Evolutionary conservation across 1,284 basidiomycete genomes (phyloP).

Genomic region (Papiliotrema flavescens): DNA sequence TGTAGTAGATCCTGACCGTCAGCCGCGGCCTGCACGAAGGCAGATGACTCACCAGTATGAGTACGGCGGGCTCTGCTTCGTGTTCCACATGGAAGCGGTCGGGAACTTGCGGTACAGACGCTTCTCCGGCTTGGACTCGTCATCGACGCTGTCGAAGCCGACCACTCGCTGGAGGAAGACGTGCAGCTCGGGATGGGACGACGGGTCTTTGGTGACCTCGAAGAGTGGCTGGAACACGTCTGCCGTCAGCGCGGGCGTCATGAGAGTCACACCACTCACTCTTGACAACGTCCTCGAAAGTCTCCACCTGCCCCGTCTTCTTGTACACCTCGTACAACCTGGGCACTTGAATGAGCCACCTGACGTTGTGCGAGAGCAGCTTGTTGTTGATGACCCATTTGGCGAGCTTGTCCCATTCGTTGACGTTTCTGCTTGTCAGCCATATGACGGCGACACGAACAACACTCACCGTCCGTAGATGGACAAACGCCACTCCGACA

Average conservation of each 20-base stretch:
- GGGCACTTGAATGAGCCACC: constrained; percentile 97
- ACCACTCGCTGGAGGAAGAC: constrained; percentile 93
- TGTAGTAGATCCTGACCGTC: constrained; percentile 82
- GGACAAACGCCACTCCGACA: constrained; percentile 94
- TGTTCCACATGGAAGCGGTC: constrained; percentile 86
- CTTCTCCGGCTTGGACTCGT: constrained; percentile 92
- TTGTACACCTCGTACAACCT: constrained; percentile 97
- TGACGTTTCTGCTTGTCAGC: constrained; percentile 39
- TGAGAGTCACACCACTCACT: constrained; percentile 58
- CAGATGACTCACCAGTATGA: constrained; percentile 72
- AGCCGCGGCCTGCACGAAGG: not conserved
- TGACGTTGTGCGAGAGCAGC: constrained; percentile 91
- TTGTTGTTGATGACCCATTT: constrained; percentile 95
- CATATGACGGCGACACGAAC: constrained; percentile 42
- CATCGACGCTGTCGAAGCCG: constrained; percentile 96
- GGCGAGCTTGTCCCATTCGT: constrained; percentile 98
- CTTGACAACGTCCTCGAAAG: constrained; percentile 84
- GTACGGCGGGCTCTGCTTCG: constrained; percentile 84
- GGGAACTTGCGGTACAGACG: constrained; percentile 95
- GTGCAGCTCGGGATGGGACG: constrained; percentile 87
- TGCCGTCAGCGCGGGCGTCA: constrained; percentile 40
- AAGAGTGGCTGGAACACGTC: constrained; percentile 93
- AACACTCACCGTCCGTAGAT: constrained; percentile 74
- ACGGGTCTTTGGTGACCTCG: constrained; percentile 91
- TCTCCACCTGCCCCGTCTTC: constrained; percentile 74